A percentile compares a stretch with the other conserved stretches of the same genome.
These are phyloP conservation scores for Hypoxylon perforatum DNA, from an alignment of 495 filamentous ascomycete genomes.

Conservation along the genomic window DNA sequence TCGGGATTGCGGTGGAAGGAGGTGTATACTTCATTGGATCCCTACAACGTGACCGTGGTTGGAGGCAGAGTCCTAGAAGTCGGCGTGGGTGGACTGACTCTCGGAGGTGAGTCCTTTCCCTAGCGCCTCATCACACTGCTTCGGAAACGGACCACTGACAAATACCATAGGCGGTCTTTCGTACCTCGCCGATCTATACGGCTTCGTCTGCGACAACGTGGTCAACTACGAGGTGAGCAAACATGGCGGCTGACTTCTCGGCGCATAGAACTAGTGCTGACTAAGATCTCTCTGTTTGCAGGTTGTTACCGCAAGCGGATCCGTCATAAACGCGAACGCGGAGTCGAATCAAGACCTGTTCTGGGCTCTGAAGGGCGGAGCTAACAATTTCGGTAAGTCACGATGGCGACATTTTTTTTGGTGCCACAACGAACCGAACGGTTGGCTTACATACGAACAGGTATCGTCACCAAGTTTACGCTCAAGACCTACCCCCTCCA, in stretches of 20 bases:
- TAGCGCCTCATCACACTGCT: background rate
- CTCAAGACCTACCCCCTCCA: slow-evolving; percentile 55
- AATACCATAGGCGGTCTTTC: slow-evolving; percentile 49
- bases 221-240: slow-evolving; percentile 58
- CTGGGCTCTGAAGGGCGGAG: slow-evolving; percentile 58
- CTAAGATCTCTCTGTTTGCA: slow-evolving; percentile 8
- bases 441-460: slow-evolving; percentile 38
- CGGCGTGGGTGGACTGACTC: slow-evolving; percentile 57
- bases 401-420: background rate
- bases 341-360: slow-evolving; percentile 53
- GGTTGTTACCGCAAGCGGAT: slow-evolving; percentile 65
- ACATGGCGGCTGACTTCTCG: background rate
- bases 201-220: slow-evolving; percentile 65
- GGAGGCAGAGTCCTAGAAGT: slow-evolving; percentile 61
- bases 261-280: slow-evolving; percentile 1
- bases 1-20: slow-evolving; percentile 61
- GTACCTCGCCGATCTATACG: slow-evolving; percentile 65
- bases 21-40: slow-evolving; percentile 59
- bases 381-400: slow-evolving; percentile 63
- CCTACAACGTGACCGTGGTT: slow-evolving; percentile 55
- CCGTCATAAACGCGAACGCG: slow-evolving; percentile 59
- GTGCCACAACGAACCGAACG: background rate
- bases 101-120: slow-evolving; percentile 40
- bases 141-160: slow-evolving; percentile 23
- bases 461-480: slow-evolving; percentile 56